phyloP scores from a whole-genome alignment of 176 grass and related monocot genomes.

The Hordeum marinum region DNA sequence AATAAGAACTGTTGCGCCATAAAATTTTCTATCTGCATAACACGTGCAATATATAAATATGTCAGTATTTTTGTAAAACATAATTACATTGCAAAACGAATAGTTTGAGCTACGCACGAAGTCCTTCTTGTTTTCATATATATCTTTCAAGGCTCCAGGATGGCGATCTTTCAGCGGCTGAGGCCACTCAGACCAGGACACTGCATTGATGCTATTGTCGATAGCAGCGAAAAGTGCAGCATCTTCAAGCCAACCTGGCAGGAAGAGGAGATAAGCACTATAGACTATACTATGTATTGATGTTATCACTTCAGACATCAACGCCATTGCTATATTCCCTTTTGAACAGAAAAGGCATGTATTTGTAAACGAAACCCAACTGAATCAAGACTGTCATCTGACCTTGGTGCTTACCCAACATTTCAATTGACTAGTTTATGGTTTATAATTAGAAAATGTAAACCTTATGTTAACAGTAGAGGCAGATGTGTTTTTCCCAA shows the following conservation, averaged over 20 bases:
- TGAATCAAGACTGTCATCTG: background rate
- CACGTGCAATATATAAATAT: background rate
- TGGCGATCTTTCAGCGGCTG: conserved; percentile 96
- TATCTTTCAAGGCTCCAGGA: conserved; percentile 75
- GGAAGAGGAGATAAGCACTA: conserved; percentile 23
- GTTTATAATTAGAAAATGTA: background rate
- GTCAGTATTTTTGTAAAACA: background rate
- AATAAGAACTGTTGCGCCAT: conserved; percentile 88
- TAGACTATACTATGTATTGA: background rate
- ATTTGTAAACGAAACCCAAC: background rate
- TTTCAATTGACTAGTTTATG: background rate
- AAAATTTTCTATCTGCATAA: conserved; percentile 85
- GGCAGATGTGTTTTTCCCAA: background rate
- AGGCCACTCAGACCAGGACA: conserved; percentile 89
- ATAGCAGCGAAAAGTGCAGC: conserved; percentile 98
- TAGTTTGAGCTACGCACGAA: conserved; percentile 57
- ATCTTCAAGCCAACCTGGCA: conserved; percentile 94
- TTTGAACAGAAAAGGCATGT: background rate
- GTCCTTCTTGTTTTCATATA: conserved; percentile 68
- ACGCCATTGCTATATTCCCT: background rate
- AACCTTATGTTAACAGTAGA: background rate
- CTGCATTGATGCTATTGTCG: conserved; percentile 52
- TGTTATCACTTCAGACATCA: background rate
- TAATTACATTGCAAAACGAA: background rate
- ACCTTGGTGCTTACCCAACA: background rate